phyloP scores from a whole-genome alignment of 176 grass and related monocot species.

The Zoysia pacifica region DNA sequence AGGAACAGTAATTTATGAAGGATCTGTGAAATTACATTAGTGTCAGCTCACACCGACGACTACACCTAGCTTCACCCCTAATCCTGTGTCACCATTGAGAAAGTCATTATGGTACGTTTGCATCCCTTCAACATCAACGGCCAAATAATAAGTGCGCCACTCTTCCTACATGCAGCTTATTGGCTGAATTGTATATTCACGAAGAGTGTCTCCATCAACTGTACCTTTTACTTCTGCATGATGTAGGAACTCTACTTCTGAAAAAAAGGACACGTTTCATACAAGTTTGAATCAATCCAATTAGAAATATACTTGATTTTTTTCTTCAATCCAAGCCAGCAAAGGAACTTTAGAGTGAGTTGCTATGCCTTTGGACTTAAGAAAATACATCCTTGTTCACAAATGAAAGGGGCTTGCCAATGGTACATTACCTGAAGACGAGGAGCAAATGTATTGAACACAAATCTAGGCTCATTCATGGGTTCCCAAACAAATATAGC shows the following conservation, averaged over 20 bases:
- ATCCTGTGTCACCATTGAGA: slow-evolving; percentile 61
- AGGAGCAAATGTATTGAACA: slow-evolving; percentile 67
- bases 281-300: slow-evolving; percentile 82
- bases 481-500: slow-evolving; percentile 98
- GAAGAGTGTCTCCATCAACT: slow-evolving; percentile 59
- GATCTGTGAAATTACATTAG: too few relatives aligned
- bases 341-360: slow-evolving; percentile 25
- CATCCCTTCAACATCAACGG: slow-evolving; percentile 81
- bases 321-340: slow-evolving; percentile 88
- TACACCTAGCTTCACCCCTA: too few relatives aligned
- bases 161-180: slow-evolving; percentile 59
- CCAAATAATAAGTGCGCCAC: slow-evolving; percentile 75
- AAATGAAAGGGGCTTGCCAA: not conserved
- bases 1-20: too few relatives aligned
- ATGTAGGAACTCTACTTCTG: slow-evolving; percentile 68
- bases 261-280: slow-evolving; percentile 90
- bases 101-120: slow-evolving; percentile 66
- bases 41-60: too few relatives aligned
- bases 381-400: not conserved
- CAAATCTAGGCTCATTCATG: slow-evolving; percentile 90
- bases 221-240: slow-evolving; percentile 47
- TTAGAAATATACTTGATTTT: slow-evolving; percentile 73
- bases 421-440: slow-evolving; percentile 63
- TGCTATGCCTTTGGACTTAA: not conserved
- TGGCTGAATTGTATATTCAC: slow-evolving; percentile 74